Conservation (phyloP, 441 rosid species). For the Populus tomentosa region DNA sequence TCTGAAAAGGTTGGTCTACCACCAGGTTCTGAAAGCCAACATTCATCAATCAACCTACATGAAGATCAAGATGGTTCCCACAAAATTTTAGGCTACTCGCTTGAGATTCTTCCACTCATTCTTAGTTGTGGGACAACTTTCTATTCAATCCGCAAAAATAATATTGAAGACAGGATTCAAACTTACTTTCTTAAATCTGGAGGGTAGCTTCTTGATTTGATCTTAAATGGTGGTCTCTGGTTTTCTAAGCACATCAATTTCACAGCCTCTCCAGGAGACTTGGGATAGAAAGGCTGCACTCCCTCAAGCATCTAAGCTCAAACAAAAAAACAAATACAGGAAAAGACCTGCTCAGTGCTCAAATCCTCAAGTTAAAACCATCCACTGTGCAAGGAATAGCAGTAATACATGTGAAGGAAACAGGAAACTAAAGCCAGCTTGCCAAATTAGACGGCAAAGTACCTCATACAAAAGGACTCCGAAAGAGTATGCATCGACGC, state of each 20-base stretch:
- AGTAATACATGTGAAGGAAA: not conserved
- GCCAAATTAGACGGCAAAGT: slow-evolving; percentile 8
- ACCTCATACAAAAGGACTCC: slow-evolving; percentile 91
- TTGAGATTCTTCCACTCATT: not conserved
- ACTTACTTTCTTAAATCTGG: slow-evolving; percentile 86
- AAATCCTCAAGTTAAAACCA: not conserved
- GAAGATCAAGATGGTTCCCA: not conserved
- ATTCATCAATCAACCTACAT: slow-evolving; percentile 74
- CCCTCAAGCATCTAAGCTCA: slow-evolving; percentile 86
- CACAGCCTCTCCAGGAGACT: slow-evolving; percentile 65
- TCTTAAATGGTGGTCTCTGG: slow-evolving; percentile 70
- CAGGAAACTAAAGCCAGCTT: not conserved
- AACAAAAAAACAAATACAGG: slow-evolving; percentile 10
- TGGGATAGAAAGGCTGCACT: slow-evolving; percentile 76
- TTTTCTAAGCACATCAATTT: slow-evolving; percentile 69
- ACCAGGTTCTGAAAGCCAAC: slow-evolving; percentile 61
- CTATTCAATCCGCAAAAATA: not conserved
- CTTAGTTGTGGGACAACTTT: not conserved
- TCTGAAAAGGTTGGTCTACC: slow-evolving; percentile 67
- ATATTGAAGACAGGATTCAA: not conserved
- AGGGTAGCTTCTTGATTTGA: slow-evolving; percentile 66
- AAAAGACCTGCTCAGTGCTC: not conserved
- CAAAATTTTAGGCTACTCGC: not conserved
- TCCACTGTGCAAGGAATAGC: not conserved
- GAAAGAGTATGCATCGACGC: slow-evolving; percentile 77